Conservation (phyloP, 2,329 filamentous ascomycete species). For the Paecilomyces formosus region DNA sequence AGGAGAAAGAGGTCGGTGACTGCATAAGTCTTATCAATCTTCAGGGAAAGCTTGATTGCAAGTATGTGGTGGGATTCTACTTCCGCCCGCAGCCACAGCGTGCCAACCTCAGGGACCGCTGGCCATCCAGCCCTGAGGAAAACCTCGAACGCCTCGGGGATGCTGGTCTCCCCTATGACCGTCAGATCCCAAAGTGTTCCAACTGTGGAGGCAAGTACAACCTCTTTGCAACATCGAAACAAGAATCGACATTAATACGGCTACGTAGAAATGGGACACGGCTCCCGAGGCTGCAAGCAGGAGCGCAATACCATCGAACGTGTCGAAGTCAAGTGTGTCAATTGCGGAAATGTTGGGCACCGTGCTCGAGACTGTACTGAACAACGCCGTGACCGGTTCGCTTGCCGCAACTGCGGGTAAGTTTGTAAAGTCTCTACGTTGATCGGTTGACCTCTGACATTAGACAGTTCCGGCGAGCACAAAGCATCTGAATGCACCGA, state of each 20-base stretch:
- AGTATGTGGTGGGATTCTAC: conserved; percentile 45
- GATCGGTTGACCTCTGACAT: conserved; percentile 10
- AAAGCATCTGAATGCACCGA: conserved; percentile 42
- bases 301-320: conserved; percentile 35
- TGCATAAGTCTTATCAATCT: conserved; percentile 46
- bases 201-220: conserved; percentile 40
- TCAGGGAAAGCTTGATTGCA: conserved; percentile 45
- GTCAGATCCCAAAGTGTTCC: conserved; percentile 42
- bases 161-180: conserved; percentile 45
- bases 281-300: conserved; percentile 38
- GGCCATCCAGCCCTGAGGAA: conserved; percentile 43
- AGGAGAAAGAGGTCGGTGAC: conserved; percentile 35
- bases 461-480: conserved; percentile 34
- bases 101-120: conserved; percentile 37
- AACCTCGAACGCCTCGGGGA: conserved; percentile 46
- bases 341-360: conserved; percentile 42
- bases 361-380: conserved; percentile 42
- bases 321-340: conserved; percentile 42
- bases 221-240: background rate
- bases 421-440: conserved; percentile 4
- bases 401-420: conserved; percentile 49
- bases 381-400: conserved; percentile 27
- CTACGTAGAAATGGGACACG: conserved; percentile 42
- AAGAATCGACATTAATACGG: background rate
- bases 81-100: conserved; percentile 41